Base-by-base conservation (phyloP, 495 filamentous ascomycete species). In the Lineolata rhizophorae region DNA sequence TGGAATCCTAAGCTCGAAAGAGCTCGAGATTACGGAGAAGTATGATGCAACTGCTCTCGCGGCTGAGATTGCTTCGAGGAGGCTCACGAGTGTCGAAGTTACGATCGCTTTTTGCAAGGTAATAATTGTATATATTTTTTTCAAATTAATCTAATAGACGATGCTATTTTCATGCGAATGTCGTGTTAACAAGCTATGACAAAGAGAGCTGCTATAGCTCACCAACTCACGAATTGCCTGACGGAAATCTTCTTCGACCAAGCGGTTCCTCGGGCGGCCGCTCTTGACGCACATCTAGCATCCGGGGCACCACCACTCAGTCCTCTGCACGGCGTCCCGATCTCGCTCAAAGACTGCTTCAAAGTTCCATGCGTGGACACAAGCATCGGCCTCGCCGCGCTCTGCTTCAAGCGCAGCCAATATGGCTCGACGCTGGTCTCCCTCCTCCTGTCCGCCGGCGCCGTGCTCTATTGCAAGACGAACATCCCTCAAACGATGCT, bases 51-150 rank as follows among this genome's bases (percentile, higher is more conserved):
- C 56, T 2, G 55, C 49, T 9, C 47, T 73, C 12, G 43, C 65
- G 5, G 35, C 48, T 4, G 56, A 48, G 10, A 68, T 76, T 14
- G 48, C 47, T 3, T 47, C 37, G 4, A 48, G 55, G n/a, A 45
- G 46, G 32, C 53, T 64, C 34, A 70, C 54, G 20, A 54, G 60
- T 18, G 45, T 64, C 17, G 64, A 70, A 32, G 67, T 72, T 14
- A 54, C 56, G 9, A 51, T 45, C 18, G 65, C 58, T n/a, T 74
- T 73, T 44, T 69, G 64, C 45, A 76, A 75, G 52, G 58, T 64
- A 35, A 10, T 34, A 17, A n/a, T n/a, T n/a, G n/a, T n/a, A n/a
- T n/a, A n/a, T n/a, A 15, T 17, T 12, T 35, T 17, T 5, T 8
- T 14, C 18, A 20, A 19, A 20, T 10, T 15, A 27, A 29, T 27